phyloP scores from a whole-genome alignment of 2,329 filamentous ascomycete genomes.

The Pseudocercospora musae region DNA sequence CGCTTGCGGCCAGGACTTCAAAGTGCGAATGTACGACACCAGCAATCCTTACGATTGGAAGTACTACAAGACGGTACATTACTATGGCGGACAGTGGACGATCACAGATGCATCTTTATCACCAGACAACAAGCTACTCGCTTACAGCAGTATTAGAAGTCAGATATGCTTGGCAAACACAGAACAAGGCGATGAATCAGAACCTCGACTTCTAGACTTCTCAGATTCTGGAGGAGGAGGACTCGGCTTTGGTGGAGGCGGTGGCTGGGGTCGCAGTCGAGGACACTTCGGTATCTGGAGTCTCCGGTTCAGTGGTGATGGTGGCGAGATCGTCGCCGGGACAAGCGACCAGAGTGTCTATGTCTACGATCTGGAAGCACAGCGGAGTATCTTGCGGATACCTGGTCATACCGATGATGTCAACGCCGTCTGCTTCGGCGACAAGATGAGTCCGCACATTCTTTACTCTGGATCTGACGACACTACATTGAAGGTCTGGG shows the following conservation, averaged over 20 bases:
- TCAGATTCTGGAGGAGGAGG: slow-evolving; percentile 47
- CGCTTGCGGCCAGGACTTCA: slow-evolving; percentile 85
- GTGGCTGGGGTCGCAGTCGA: slow-evolving; percentile 28
- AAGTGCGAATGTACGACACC: slow-evolving; percentile 95
- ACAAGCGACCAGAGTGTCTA: slow-evolving; percentile 76
- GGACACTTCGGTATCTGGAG: slow-evolving; percentile 64
- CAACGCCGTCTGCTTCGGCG: slow-evolving; percentile 94
- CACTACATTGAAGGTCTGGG: slow-evolving; percentile 92
- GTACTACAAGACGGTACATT: slow-evolving; percentile 93
- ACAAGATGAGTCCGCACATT: slow-evolving; percentile 83
- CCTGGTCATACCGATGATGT: slow-evolving; percentile 82
- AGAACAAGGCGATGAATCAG: slow-evolving; percentile 74
- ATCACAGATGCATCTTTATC: slow-evolving; percentile 90
- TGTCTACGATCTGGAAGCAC: slow-evolving; percentile 87
- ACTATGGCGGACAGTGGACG: slow-evolving; percentile 89
- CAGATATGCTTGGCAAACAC: slow-evolving; percentile 83
- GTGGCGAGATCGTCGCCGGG: slow-evolving; percentile 83
- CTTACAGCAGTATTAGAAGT: slow-evolving; percentile 84
- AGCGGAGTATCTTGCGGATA: slow-evolving; percentile 69
- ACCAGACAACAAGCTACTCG: slow-evolving; percentile 86
- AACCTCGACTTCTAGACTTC: slow-evolving; percentile 77
- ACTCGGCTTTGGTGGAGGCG: slow-evolving; percentile 30
- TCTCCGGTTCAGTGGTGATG: slow-evolving; percentile 87
- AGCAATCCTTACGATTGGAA: slow-evolving; percentile 93
- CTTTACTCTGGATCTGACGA: slow-evolving; percentile 96